Evolutionary conservation across 345 rosid species (phyloP).

Genomic region (Excoecaria cochinchinensis): DNA sequence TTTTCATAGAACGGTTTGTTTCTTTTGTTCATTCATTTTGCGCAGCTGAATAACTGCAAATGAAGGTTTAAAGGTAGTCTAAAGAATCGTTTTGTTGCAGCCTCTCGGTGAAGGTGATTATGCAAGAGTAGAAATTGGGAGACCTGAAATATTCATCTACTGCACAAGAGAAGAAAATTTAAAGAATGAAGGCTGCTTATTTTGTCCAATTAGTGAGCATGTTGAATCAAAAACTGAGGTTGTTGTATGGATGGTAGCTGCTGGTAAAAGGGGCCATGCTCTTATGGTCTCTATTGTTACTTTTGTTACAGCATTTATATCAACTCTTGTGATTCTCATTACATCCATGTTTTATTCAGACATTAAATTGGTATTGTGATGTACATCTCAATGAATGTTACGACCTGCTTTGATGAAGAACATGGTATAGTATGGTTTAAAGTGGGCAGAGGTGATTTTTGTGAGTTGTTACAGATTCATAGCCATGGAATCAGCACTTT

Average conservation of each 20-base stretch:
- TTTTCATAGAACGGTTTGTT: neutral
- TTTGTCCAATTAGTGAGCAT: constrained; percentile 33
- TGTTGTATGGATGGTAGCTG: constrained; percentile 65
- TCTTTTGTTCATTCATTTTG: neutral
- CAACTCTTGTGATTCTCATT: constrained; percentile 43
- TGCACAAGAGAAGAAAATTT: constrained; percentile 22
- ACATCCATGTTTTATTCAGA: constrained; percentile 42
- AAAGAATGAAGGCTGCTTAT: neutral
- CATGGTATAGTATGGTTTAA: too few species aligned
- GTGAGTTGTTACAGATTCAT: constrained; percentile 27
- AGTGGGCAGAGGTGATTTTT: too few species aligned
- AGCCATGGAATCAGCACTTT: constrained; percentile 33
- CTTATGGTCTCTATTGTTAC: constrained; percentile 53
- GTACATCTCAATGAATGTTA: too few species aligned
- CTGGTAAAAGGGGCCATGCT: constrained; percentile 50
- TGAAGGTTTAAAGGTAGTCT: neutral
- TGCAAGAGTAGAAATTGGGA: constrained; percentile 53
- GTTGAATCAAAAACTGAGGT: constrained; percentile 18
- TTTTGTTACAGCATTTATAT: constrained; percentile 46
- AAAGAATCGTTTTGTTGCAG: constrained; percentile 31
- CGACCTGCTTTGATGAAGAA: constrained; percentile 9
- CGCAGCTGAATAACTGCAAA: too few species aligned
- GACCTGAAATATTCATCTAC: constrained; percentile 56
- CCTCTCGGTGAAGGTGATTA: constrained; percentile 62
- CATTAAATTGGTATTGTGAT: too few species aligned